Evolutionary conservation across 169 alveolate species (phyloP).

Genomic region (Cryptosporidium ubiquitum): DNA sequence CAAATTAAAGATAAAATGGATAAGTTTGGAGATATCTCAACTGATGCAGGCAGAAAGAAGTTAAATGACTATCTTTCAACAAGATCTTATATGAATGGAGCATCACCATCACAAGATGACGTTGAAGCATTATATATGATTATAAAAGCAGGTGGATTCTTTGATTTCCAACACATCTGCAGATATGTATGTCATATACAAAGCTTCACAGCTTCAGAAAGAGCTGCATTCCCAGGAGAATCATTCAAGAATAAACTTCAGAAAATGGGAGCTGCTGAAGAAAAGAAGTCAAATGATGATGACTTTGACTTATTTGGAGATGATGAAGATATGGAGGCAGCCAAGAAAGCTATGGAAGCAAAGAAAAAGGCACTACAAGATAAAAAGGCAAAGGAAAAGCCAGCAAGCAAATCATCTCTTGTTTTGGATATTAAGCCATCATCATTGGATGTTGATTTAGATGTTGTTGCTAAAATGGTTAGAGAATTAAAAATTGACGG

Average conservation of each 20-base stretch:
- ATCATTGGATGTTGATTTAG: slow-evolving; percentile 84
- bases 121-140: slow-evolving; percentile 22
- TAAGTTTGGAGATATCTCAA: slow-evolving; percentile 52
- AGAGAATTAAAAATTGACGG: slow-evolving; percentile 80
- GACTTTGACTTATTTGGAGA: slow-evolving; percentile 79
- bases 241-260: background rate
- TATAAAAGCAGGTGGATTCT: slow-evolving; percentile 30
- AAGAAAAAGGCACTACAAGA: slow-evolving; percentile 76
- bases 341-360: slow-evolving; percentile 80
- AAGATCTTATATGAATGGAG: slow-evolving; percentile 64
- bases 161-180: slow-evolving; percentile 7
- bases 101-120: slow-evolving; percentile 68
- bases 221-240: slow-evolving; percentile 41
- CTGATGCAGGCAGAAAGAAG: slow-evolving; percentile 52
- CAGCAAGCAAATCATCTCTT: slow-evolving; percentile 85
- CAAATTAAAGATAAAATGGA: slow-evolving; percentile 16
- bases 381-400: slow-evolving; percentile 78
- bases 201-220: slow-evolving; percentile 21
- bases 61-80: slow-evolving; percentile 55
- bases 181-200: slow-evolving; percentile 39
- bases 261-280: background rate
- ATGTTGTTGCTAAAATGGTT: slow-evolving; percentile 81
- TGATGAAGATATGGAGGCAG: slow-evolving; percentile 75
- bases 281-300: slow-evolving; percentile 73
- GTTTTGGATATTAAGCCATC: slow-evolving; percentile 88